Evolutionary conservation across 768 basidiomycete genomes (phyloP), one percentile per base, ranked within the genome.

Genomic region (Lactarius akahatsu): DNA sequence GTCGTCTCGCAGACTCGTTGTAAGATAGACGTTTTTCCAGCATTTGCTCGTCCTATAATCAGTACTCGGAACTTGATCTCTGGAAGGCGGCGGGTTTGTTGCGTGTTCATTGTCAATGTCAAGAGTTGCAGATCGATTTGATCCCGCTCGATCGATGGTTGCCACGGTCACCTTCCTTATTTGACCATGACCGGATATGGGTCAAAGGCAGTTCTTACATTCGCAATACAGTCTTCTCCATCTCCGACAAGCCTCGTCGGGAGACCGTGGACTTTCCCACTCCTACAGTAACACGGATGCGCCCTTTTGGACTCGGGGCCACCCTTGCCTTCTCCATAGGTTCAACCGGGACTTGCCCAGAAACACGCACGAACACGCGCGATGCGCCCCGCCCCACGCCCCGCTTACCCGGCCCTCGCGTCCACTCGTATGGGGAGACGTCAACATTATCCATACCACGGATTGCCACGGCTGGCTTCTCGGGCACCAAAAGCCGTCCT

Each of bases 361-460:
- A 52, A 11, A 77, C 57, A 73, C 69, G 16, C 78, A 80, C 67
- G 74, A 64, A 26, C 78, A 80, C 61, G 52, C 60, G 16, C 68
- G 69, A 52, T 78, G 81, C 62, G 77, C 78, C 59, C 74, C 76
- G 59, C 80, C 83, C 0, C 75, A 79, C 56, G 69, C 76, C 20
- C 77, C 77, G 15, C 74, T 87, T 38, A 77, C 85, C 0, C 80
- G 80, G 20, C 93, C 93, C 6, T 82, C 83, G 64, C 80, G 86
- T 23, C 83, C 85, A 30, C 81, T 96, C 15, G 83, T 85, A 59
- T 95, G 94, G 94, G 86, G 89, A n/a, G 92, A 95, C 72, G 81
- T 96, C 73, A 96, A 96, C 73, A 83, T 95, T 72, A 82, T 95
- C 57, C 86, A 89, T 71, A 95, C 92, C 3, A 95, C 94, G 0